phyloP scores from a whole-genome alignment of 768 basidiomycete genomes.

The Amanita inopinata region DNA sequence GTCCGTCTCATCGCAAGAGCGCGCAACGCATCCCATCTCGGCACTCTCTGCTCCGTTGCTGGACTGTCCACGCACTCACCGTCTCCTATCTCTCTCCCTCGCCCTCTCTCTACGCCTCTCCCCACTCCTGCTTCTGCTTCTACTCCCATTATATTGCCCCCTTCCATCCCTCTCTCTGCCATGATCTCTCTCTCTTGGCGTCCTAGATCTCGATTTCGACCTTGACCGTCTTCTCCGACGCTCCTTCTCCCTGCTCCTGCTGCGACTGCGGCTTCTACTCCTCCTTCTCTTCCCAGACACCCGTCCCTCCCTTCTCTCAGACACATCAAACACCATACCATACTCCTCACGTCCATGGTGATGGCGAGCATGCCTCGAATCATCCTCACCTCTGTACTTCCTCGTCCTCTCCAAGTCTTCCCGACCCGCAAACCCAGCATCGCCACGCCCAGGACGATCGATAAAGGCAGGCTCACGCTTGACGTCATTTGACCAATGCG shows the following conservation, averaged over 20 bases:
- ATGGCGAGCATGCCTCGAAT: constrained; percentile 18
- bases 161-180: constrained; percentile 17
- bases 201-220: constrained; percentile 22
- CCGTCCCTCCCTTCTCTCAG: constrained; percentile 20
- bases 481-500: constrained; percentile 71
- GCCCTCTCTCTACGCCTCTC: too few relatives aligned
- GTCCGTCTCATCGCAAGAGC: too few relatives aligned
- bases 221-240: constrained; percentile 28
- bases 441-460: constrained; percentile 20
- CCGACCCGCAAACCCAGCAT: constrained; percentile 56
- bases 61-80: too few relatives aligned
- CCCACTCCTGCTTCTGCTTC: too few relatives aligned
- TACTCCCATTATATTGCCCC: too few relatives aligned
- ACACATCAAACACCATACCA: constrained; percentile 82
- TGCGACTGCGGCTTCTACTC: constrained; percentile 39
- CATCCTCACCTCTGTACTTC: constrained; percentile 47
- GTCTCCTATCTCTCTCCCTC: too few relatives aligned
- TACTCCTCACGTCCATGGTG: constrained; percentile 46
- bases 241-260: constrained; percentile 31
- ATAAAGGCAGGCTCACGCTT: constrained; percentile 32
- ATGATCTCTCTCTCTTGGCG: constrained; percentile 17
- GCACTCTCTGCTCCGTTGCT: too few relatives aligned
- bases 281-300: constrained; percentile 26
- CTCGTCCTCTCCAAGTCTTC: constrained; percentile 67
- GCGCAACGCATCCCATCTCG: too few relatives aligned